A percentile compares a stretch with the other conserved stretches of the same genome.
These are phyloP conservation scores for Cornus controversa DNA, from an alignment of 148 eudicot species.

Conservation along the genomic window DNA sequence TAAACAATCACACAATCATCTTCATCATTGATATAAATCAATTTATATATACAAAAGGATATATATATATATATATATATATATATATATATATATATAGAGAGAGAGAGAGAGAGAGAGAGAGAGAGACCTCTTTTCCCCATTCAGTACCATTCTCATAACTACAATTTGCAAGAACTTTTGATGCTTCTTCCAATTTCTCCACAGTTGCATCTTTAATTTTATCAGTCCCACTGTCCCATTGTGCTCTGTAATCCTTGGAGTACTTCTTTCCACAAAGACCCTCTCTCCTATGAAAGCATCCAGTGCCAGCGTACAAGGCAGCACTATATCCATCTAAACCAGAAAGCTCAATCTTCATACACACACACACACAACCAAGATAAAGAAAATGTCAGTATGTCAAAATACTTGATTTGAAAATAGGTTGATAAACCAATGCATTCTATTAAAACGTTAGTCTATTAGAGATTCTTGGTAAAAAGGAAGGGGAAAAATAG, in stretches of 20 bases:
- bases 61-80: neutral
- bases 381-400: neutral
- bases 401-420: too few relatives aligned
- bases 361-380: neutral
- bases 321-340: constrained; percentile 37
- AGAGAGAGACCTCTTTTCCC: constrained; percentile 44
- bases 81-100: neutral
- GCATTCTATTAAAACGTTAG: too few relatives aligned
- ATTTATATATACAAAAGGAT: too few relatives aligned
- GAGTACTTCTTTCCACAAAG: constrained; percentile 31
- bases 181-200: constrained; percentile 37
- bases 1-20: neutral
- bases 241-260: constrained; percentile 10
- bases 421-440: too few relatives aligned
- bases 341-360: constrained; percentile 45
- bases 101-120: constrained; percentile 2
- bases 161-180: constrained; percentile 42
- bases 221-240: neutral
- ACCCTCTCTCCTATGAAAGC: constrained; percentile 45
- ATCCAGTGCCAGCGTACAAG: constrained; percentile 42
- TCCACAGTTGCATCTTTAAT: constrained; percentile 11
- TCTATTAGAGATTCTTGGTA: too few relatives aligned
- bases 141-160: constrained; percentile 41
- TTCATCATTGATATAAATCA: neutral
- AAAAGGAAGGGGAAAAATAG: too few relatives aligned